Evolutionary conservation across 108 stramenopile genomes (phyloP), one percentile per base, ranked within the genome.

Genomic region (Skeletonema grethae): DNA sequence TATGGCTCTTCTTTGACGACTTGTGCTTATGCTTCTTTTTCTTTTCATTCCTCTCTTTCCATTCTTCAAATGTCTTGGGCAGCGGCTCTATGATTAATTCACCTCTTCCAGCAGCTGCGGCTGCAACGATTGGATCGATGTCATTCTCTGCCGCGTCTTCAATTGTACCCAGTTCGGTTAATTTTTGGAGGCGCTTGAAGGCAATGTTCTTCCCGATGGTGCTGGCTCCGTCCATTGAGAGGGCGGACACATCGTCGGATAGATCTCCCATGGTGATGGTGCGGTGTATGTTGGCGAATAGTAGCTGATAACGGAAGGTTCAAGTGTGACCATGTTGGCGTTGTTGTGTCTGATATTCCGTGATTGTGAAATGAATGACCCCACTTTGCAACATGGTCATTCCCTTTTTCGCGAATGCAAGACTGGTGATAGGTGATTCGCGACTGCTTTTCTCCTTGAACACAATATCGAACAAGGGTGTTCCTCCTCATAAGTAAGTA

Each of bases 191-290:
- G 20, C 46, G 62, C 46, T 39, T 39, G 12, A 61, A 34, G 15
- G 7, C 60, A 2, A 39, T 56, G 9, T 50, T 22, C 30, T 15
- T 34, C 18, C 61, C 72, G 55, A 80, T 69, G 61, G 70, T 60
- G 67, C 67, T 73, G 35, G 70, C 79, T 2, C 70, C 67, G 15
- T 67, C 67, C 70, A 80, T 72, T 10, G 79, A 72, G 20, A 80
- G 79, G 29, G 71, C 79, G 59, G 72, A 73, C 5, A 80, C 67
- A 34, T 80, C 79, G 39, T 80, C 79, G 18, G 68, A 57, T 43
- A 43, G 41, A 15, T 53, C 50, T 22, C 22, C 50, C 50, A 53
- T 53, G 36, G 9, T 38, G 36, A 2, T 11, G 36, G 36, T 38
- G 36, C 9, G 36, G 36, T 9, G 32, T 34, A 34, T 34, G 32